Evolutionary conservation across 257 asterid species (phyloP).

Genomic region (Jacaranda mimosifolia): DNA sequence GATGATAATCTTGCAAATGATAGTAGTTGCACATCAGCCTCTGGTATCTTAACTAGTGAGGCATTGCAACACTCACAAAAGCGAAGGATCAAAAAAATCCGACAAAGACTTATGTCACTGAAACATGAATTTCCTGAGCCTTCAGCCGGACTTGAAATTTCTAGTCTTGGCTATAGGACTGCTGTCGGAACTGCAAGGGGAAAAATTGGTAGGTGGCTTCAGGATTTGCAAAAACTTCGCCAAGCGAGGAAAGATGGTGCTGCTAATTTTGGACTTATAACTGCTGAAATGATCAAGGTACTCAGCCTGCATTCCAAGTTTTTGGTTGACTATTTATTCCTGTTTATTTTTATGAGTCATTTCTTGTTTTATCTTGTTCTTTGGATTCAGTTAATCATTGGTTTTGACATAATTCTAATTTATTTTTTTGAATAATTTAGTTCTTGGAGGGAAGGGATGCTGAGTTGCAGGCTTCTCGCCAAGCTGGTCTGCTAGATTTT

Average conservation of each 20-base stretch:
- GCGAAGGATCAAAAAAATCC: conserved; percentile 82
- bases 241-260: conserved; percentile 99
- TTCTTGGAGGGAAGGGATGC: conserved; percentile 95
- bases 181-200: conserved; percentile 90
- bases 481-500: conserved; percentile 96
- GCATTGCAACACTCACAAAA: conserved; percentile 73
- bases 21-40: conserved; percentile 50
- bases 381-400: conserved; percentile 35
- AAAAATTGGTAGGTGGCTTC: conserved; percentile 90
- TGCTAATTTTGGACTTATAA: conserved; percentile 81
- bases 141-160: conserved; percentile 71
- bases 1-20: conserved; percentile 70
- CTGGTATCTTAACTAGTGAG: conserved; percentile 55
- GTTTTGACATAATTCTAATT: conserved; percentile 32
- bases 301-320: conserved; percentile 19
- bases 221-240: conserved; percentile 95
- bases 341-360: not conserved
- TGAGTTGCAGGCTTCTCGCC: conserved; percentile 96
- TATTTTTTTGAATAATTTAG: conserved; percentile 45
- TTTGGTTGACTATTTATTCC: conserved; percentile 15
- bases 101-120: conserved; percentile 94
- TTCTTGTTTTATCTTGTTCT: conserved; percentile 32
- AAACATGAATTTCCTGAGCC: conserved; percentile 94
- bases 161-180: conserved; percentile 86
- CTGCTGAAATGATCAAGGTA: conserved; percentile 97